Evolutionary conservation across 78 protist genomes (phyloP).

Genomic region (Chrysochromulina tobinii): DNA sequence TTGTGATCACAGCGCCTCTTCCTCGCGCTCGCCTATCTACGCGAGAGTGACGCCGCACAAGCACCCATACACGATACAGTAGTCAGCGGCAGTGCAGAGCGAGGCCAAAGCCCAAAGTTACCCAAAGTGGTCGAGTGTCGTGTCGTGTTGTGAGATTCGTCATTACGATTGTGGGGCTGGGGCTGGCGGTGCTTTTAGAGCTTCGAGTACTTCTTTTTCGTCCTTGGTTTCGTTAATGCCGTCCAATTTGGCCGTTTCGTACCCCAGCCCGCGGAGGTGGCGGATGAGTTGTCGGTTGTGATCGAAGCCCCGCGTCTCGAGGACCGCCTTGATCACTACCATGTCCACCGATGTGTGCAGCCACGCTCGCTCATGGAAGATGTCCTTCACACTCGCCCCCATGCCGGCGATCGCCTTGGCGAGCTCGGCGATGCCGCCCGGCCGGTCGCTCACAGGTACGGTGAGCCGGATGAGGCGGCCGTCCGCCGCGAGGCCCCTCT

Average conservation of each 20-base stretch:
- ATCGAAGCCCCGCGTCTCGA: background rate
- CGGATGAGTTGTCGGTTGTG: background rate
- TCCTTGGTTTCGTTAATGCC: too few relatives aligned
- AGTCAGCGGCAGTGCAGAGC: too few relatives aligned
- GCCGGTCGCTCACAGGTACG: constrained; percentile 42
- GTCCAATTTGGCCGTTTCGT: background rate
- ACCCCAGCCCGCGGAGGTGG: background rate
- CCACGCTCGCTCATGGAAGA: constrained; percentile 77
- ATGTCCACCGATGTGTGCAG: background rate
- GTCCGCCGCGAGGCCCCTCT: constrained; percentile 67
- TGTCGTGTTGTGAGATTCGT: too few relatives aligned
- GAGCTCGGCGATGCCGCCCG: constrained; percentile 59
- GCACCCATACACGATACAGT: too few relatives aligned
- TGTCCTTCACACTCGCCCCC: constrained; percentile 64
- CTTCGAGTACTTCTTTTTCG: too few relatives aligned
- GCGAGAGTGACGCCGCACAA: too few relatives aligned
- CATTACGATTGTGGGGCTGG: too few relatives aligned
- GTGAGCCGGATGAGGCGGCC: constrained; percentile 48
- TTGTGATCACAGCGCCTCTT: too few relatives aligned
- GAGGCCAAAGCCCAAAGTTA: too few relatives aligned
- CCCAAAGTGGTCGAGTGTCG: too few relatives aligned
- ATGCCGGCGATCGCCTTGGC: constrained; percentile 8
- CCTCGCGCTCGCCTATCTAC: too few relatives aligned
- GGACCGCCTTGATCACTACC: background rate
- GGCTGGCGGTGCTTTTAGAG: too few relatives aligned